Evolutionary conservation across 1,284 basidiomycete species (phyloP).

Genomic region (Fistulinella cinereoalba): DNA sequence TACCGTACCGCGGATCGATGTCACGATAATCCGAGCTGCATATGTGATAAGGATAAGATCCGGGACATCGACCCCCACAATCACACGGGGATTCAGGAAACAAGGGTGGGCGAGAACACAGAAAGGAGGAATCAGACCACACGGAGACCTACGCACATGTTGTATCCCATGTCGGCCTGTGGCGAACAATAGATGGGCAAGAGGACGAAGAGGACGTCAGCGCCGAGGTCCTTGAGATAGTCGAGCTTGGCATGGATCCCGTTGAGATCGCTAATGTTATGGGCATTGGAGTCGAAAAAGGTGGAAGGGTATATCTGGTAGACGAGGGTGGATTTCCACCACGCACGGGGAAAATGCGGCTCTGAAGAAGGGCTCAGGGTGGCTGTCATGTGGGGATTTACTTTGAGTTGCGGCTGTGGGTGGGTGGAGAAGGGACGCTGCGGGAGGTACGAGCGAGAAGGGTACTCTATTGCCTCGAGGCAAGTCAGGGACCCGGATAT

Average conservation of each 20-base stretch:
- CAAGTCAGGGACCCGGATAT: slow-evolving; percentile 1
- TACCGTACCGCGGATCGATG: slow-evolving; percentile 73
- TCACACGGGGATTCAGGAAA: no score
- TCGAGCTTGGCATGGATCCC: slow-evolving; percentile 67
- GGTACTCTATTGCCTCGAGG: slow-evolving; percentile 18
- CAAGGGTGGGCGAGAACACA: no score
- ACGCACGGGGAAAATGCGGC: slow-evolving; percentile 66
- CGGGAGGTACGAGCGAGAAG: slow-evolving; percentile 11
- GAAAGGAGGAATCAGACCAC: no score
- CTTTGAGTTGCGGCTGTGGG: neutral
- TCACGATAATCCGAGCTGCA: slow-evolving; percentile 59
- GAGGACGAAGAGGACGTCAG: slow-evolving; percentile 75
- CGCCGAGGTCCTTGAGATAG: slow-evolving; percentile 68
- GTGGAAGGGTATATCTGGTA: slow-evolving; percentile 80
- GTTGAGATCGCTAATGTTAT: slow-evolving; percentile 73
- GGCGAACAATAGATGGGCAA: slow-evolving; percentile 73
- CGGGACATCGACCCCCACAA: neutral
- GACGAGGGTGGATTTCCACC: slow-evolving; percentile 67
- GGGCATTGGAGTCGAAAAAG: slow-evolving; percentile 72
- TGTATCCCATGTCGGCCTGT: slow-evolving; percentile 72
- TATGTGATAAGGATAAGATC: slow-evolving; percentile 26
- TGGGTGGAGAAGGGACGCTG: slow-evolving; percentile 4
- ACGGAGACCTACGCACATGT: slow-evolving; percentile 25
- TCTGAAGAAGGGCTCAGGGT: slow-evolving; percentile 27
- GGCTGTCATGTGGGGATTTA: slow-evolving; percentile 4